These are phyloP conservation scores for Wallemia ichthyophaga DNA, from an alignment of 1,284 basidiomycete genomes.

Conservation along the genomic window DNA sequence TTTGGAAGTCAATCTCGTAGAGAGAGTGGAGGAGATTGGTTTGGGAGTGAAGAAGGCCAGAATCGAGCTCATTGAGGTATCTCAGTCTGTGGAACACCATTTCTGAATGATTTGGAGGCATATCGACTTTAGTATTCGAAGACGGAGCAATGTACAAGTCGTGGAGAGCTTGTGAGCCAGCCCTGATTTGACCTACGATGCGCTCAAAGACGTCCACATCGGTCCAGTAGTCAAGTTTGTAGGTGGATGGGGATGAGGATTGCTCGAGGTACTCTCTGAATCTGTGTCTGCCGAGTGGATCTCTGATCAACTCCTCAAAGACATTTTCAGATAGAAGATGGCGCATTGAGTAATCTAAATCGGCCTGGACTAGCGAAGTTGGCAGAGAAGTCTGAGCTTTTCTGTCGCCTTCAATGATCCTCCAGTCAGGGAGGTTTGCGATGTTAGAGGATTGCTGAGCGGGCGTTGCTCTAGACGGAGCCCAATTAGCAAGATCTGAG, in stretches of 20 bases:
- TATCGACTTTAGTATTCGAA: not conserved
- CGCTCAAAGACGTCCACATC: not conserved
- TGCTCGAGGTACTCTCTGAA: slow-evolving; percentile 6
- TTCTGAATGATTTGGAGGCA: not conserved
- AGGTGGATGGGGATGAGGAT: not conserved
- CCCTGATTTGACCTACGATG: not conserved
- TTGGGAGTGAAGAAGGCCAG: not conserved
- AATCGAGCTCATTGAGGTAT: not conserved
- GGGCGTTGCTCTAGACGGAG: not conserved
- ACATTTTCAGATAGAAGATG: slow-evolving; percentile 6
- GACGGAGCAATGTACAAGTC: not conserved
- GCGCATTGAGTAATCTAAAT: slow-evolving; percentile 3
- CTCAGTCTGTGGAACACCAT: not conserved
- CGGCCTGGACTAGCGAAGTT: slow-evolving; percentile 2
- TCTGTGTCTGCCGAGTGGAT: slow-evolving; percentile 7
- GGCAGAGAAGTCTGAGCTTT: not conserved
- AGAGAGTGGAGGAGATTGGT: slow-evolving; percentile 3
- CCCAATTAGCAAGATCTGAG: not conserved
- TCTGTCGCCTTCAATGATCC: slow-evolving; percentile 1
- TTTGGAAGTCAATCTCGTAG: slow-evolving; percentile 4
- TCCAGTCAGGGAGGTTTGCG: not conserved
- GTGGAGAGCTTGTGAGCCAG: not conserved
- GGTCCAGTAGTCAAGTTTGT: not conserved
- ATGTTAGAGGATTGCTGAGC: slow-evolving; percentile 1
- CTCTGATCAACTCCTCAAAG: slow-evolving; percentile 6